These are phyloP conservation scores for Aspergillus amoenus DNA, from an alignment of 2,329 filamentous ascomycete genomes.

Conservation along the genomic window DNA sequence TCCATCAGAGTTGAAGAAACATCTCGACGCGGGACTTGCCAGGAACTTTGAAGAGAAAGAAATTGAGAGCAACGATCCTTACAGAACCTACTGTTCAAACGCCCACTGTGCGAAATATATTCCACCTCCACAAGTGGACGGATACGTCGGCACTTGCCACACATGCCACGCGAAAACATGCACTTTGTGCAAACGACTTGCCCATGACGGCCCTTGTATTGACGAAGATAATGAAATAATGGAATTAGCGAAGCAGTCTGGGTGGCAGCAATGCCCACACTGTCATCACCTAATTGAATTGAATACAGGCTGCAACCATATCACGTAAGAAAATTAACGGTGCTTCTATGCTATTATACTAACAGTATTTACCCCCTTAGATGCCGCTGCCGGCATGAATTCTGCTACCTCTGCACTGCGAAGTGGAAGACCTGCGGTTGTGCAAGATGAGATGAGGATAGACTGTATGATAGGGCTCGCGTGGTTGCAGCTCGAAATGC, in stretches of 20 bases:
- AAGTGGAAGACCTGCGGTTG: constrained; percentile 31
- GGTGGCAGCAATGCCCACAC: constrained; percentile 73
- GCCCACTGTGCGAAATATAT: constrained; percentile 26
- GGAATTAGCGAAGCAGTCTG: constrained; percentile 63
- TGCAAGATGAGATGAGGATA: constrained; percentile 25
- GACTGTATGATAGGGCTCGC: constrained; percentile 17
- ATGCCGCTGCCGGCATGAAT: constrained; percentile 30
- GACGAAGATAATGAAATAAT: constrained; percentile 42
- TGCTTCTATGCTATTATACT: neutral
- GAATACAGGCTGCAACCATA: constrained; percentile 33
- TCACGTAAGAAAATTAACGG: constrained; percentile 26
- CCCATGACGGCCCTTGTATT: constrained; percentile 25
- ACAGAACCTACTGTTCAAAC: constrained; percentile 27
- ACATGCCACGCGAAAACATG: constrained; percentile 23
- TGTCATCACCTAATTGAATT: constrained; percentile 58
- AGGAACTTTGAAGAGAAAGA: constrained; percentile 19
- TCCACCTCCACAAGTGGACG: constrained; percentile 12
- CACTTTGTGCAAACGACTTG: constrained; percentile 23
- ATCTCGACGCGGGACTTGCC: constrained; percentile 10
- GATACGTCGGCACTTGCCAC: constrained; percentile 20
- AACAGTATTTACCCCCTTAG: constrained; percentile 10
- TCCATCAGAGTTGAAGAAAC: constrained; percentile 1
- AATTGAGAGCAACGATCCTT: constrained; percentile 23
- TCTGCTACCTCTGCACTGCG: constrained; percentile 32
- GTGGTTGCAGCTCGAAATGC: constrained; percentile 3